Base-by-base conservation (phyloP, 768 basidiomycete species). In the Lactifluus echinatus region DNA sequence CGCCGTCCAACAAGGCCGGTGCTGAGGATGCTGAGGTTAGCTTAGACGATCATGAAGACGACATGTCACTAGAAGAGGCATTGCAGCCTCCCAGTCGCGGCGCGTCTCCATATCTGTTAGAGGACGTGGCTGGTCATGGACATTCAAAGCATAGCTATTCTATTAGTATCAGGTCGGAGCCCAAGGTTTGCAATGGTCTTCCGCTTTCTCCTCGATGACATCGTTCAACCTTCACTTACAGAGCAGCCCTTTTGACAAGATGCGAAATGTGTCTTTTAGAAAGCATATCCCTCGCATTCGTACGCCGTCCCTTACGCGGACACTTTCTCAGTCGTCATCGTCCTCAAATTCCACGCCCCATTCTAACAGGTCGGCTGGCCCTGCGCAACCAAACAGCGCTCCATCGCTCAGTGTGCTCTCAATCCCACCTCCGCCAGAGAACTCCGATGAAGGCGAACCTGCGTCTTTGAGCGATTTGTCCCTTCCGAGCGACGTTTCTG, bases 251-350 rank as follows among this genome's bases (percentile, higher is more conserved):
- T 74, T 77, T 40, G 77, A 83, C 59, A 84, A 79, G 59, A 82
- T 76, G 67, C 81, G 81, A 10, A 82, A 87, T 64, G 79, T 86
- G 26, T 76, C 79, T 12, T 61, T 84, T 48, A 79, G 84, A 31
- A 76, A 75, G 55, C 75, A 79, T 17, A 65, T 75, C 36, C 64
- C 74, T 19, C 76, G 81, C 28, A 73, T 74, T 19, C 80, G 85
- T 26, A 86, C 84, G 4, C 85, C 85, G 4, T 86, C 85, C 2
- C 73, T 87, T 8, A 79, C 85, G 8, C 78, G 77, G 50, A 85
- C 78, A 0, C 77, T 81, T 33, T 83, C 82, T 1, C 75, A 75
- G 23, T 74, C 76, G 0, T 81, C 84, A 11, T 85, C 83, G 4
- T 77, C 83, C 0, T 68, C 79, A 1, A 76, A 85, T 60, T 83